Percentiles rank a stretch among this genome's conserved stretches.
These are phyloP conservation scores for Calonectria montana DNA, from an alignment of 2,329 filamentous ascomycete species.

Conservation along the genomic window DNA sequence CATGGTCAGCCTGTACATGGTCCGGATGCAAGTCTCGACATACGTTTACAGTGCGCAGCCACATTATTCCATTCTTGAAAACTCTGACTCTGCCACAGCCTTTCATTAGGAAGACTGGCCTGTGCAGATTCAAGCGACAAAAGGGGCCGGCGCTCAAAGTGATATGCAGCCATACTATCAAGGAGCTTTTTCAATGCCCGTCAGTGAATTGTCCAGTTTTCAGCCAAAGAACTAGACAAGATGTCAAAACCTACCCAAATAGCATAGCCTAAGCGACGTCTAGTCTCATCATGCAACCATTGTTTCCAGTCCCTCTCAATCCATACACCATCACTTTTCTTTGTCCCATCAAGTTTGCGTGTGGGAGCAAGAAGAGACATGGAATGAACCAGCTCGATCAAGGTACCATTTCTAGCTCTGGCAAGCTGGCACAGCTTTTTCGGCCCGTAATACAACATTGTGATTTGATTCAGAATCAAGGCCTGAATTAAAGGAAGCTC, in stretches of 20 bases:
- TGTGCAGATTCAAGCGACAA: neutral
- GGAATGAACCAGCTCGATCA: neutral
- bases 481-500: conserved; percentile 18
- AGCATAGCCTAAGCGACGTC: conserved; percentile 22
- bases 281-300: conserved; percentile 22
- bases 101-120: neutral
- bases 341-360: neutral
- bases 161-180: neutral
- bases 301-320: neutral
- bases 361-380: neutral
- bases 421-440: neutral
- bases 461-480: conserved; percentile 29
- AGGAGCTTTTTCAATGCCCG: conserved; percentile 3
- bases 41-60: neutral
- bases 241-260: conserved; percentile 26
- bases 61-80: neutral
- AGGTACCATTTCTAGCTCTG: neutral
- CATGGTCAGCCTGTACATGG: neutral
- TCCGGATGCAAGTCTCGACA: neutral
- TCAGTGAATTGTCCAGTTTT: neutral
- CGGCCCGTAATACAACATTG: conserved; percentile 16
- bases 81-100: neutral
- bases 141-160: neutral
- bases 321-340: neutral
- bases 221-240: neutral